These are phyloP conservation scores for Entophlyctis helioformis DNA, from an alignment of 192 early-diverging fungal genomes.

Conservation along the genomic window DNA sequence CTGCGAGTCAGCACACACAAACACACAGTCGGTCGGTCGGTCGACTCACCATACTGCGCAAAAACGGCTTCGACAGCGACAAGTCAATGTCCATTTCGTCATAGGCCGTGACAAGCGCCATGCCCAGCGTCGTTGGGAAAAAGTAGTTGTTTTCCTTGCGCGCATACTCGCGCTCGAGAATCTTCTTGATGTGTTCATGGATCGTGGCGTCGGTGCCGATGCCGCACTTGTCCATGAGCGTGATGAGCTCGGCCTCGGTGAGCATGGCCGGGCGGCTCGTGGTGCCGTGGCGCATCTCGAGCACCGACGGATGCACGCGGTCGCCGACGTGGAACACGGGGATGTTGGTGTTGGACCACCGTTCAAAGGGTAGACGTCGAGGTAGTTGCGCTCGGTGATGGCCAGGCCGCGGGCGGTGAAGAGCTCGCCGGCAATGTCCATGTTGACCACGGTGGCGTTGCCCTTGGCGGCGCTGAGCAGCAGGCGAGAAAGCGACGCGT, in stretches of 20 bases:
- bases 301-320: constrained; percentile 47
- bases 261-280: constrained; percentile 68
- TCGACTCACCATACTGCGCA: constrained; percentile 58
- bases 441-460: constrained; percentile 61
- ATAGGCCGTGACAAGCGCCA: constrained; percentile 77
- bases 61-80: constrained; percentile 76
- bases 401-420: constrained; percentile 72
- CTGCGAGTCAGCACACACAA: not conserved
- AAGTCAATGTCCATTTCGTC: constrained; percentile 76
- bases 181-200: constrained; percentile 88
- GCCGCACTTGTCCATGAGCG: constrained; percentile 81
- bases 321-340: constrained; percentile 61
- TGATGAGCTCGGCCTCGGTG: constrained; percentile 78
- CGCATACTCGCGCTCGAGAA: constrained; percentile 78
- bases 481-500: constrained; percentile 79
- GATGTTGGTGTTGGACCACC: constrained; percentile 65
- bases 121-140: constrained; percentile 70
- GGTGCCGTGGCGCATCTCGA: constrained; percentile 52
- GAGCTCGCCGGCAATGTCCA: constrained; percentile 56
- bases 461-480: constrained; percentile 85
- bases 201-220: constrained; percentile 99
- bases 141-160: constrained; percentile 43
- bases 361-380: constrained; percentile 90
- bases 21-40: not conserved
- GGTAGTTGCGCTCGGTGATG: constrained; percentile 75